phyloP scores from a whole-genome alignment of 495 filamentous ascomycete genomes.

The Acidomyces sp. region DNA sequence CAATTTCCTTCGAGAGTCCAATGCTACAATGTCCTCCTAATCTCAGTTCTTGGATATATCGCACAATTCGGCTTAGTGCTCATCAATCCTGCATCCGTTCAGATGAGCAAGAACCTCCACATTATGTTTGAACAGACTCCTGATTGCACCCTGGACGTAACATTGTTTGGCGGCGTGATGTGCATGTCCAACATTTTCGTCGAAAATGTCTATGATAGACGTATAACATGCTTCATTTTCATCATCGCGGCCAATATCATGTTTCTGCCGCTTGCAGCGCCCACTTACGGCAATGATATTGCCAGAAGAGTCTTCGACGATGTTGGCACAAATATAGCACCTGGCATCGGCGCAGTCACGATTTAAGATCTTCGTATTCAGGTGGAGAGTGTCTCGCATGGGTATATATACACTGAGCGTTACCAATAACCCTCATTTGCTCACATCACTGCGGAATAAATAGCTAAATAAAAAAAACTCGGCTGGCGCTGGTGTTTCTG shows the following conservation, averaged over 20 bases:
- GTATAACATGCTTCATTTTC: slow-evolving; percentile 2
- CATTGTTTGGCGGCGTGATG: slow-evolving; percentile 4
- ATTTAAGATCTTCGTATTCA: slow-evolving; percentile 11
- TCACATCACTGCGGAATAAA: slow-evolving; percentile 22
- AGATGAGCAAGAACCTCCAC: slow-evolving; percentile 2
- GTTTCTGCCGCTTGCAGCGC: neutral
- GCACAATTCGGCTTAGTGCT: slow-evolving; percentile 7
- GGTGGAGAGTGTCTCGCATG: slow-evolving; percentile 14
- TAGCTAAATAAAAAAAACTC: slow-evolving; percentile 19
- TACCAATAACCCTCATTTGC: slow-evolving; percentile 24
- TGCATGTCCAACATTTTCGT: slow-evolving; percentile 5
- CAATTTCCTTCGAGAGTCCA: slow-evolving; percentile 1
- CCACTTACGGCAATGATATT: slow-evolving; percentile 9
- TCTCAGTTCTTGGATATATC: slow-evolving; percentile 6
- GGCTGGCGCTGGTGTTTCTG: slow-evolving; percentile 25
- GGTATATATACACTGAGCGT: slow-evolving; percentile 23
- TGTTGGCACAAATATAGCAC: slow-evolving; percentile 1
- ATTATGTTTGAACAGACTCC: slow-evolving; percentile 4
- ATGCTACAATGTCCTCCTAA: slow-evolving; percentile 7
- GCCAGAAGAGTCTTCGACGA: slow-evolving; percentile 11
- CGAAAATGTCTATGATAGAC: slow-evolving; percentile 2
- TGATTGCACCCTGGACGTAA: slow-evolving; percentile 7
- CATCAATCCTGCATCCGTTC: slow-evolving; percentile 10
- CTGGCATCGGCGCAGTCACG: slow-evolving; percentile 6
- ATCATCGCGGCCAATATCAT: neutral